Evolutionary conservation across 768 basidiomycete genomes (phyloP).

Genomic region (Suillus tomentosus): DNA sequence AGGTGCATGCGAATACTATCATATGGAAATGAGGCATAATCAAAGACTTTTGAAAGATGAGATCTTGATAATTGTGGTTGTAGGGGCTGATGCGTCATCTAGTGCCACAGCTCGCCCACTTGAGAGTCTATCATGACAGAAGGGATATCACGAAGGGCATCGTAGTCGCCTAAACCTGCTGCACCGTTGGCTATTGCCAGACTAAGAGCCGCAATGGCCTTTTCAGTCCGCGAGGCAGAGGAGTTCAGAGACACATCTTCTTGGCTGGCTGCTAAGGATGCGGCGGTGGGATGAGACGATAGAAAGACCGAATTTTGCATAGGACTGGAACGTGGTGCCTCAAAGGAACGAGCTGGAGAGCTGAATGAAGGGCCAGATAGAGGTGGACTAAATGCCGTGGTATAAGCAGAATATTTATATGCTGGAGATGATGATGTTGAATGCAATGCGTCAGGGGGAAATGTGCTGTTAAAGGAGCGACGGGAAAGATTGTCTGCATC

Average conservation of each 20-base stretch:
- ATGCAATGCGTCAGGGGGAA: conserved; percentile 17
- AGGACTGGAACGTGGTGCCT: conserved; percentile 14
- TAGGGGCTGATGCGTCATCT: conserved; percentile 14
- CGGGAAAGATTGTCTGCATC: conserved; percentile 1
- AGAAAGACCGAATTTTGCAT: conserved; percentile 12
- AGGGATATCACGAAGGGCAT: conserved; percentile 43
- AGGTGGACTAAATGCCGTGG: conserved; percentile 27
- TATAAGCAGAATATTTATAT: conserved; percentile 27
- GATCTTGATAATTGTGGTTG: conserved; percentile 9
- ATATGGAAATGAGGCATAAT: conserved; percentile 32
- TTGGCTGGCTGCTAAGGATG: conserved; percentile 17
- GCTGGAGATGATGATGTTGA: conserved; percentile 28
- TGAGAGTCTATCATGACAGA: conserved; percentile 42
- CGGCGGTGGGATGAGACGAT: conserved; percentile 16
- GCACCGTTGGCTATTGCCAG: conserved; percentile 68
- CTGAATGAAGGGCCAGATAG: conserved; percentile 23
- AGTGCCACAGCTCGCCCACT: conserved; percentile 64
- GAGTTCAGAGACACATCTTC: conserved; percentile 16
- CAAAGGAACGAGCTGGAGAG: conserved; percentile 16
- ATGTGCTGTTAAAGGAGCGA: conserved; percentile 3
- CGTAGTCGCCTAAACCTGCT: conserved; percentile 59
- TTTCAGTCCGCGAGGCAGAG: conserved; percentile 53
- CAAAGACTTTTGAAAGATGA: conserved; percentile 11
- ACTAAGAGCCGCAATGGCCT: conserved; percentile 58
- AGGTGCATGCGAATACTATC: conserved; percentile 10